Conservation (phyloP, 495 filamentous ascomycete species). For the Aspergillus taichungensis region DNA sequence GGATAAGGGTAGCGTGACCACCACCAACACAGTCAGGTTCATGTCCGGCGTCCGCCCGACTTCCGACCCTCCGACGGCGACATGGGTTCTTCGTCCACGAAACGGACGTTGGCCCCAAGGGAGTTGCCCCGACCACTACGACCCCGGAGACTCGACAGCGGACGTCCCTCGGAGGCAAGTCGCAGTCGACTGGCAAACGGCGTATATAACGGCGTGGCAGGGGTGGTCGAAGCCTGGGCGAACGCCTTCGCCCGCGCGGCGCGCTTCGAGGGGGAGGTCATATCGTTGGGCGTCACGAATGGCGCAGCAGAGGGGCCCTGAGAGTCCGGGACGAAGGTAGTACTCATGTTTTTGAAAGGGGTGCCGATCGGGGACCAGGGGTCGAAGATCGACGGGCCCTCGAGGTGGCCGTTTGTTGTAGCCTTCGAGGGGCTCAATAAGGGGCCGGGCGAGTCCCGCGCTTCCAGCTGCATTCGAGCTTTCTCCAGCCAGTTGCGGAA, state of each 20-base stretch:
- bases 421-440: constrained; percentile 23
- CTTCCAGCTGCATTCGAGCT: constrained; percentile 29
- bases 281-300: constrained; percentile 42
- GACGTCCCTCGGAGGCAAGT: constrained; percentile 19
- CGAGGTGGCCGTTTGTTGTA: too few species aligned
- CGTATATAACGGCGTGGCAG: constrained; percentile 37
- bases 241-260: constrained; percentile 43
- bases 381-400: constrained; percentile 19
- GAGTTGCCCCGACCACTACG: constrained; percentile 26
- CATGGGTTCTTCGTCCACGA: constrained; percentile 37
- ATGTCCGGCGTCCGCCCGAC: constrained; percentile 30
- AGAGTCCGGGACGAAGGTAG: constrained; percentile 29
- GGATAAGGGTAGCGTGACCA: constrained; percentile 3
- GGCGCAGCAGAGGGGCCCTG: constrained; percentile 32
- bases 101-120: constrained; percentile 35
- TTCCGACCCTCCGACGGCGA: constrained; percentile 34
- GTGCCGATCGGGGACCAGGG: constrained; percentile 37
- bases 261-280: constrained; percentile 50
- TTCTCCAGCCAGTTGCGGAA: constrained; percentile 52
- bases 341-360: constrained; percentile 33
- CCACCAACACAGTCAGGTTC: constrained; percentile 8
- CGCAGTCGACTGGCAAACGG: constrained; percentile 39
- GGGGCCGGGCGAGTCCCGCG: constrained; percentile 29
- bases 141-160: constrained; percentile 20
- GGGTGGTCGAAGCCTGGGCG: constrained; percentile 44